A percentile compares a stretch with the other conserved stretches of the same genome.
Conservation (phyloP, 306 rosid species). For the Gleditsia sinensis region DNA sequence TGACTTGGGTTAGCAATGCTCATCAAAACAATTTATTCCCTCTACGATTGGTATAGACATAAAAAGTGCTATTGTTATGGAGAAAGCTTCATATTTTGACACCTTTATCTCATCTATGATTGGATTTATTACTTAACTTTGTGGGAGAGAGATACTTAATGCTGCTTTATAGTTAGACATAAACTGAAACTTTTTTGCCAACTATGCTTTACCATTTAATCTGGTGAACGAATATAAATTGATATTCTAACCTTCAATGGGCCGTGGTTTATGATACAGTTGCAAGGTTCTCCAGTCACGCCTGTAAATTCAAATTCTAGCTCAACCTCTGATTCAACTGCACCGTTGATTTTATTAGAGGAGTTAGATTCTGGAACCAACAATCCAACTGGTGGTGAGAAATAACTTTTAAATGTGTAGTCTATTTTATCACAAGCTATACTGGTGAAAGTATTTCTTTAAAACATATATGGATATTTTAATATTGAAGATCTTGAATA, state of each 20-base stretch:
- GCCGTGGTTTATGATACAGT: constrained; percentile 47
- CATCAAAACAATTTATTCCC: no score
- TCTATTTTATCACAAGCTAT: constrained; percentile 22
- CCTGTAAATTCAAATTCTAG: constrained; percentile 78
- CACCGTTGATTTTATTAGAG: constrained; percentile 58
- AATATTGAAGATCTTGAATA: no score
- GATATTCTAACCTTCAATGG: constrained; percentile 32
- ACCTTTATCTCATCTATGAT: constrained; percentile 9
- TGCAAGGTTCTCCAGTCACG: constrained; percentile 72
- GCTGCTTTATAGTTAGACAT: constrained; percentile 26
- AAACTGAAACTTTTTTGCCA: constrained; percentile 1
- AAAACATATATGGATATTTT: neutral
- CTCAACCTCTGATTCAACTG: constrained; percentile 59
- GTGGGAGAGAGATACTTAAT: neutral
- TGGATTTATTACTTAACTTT: constrained; percentile 7
- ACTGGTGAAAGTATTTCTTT: neutral
- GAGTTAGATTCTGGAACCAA: constrained; percentile 71
- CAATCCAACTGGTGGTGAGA: constrained; percentile 50
- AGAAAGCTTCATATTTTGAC: neutral
- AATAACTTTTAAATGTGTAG: constrained; percentile 44
- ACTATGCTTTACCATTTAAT: constrained; percentile 22
- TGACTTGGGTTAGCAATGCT: no score
- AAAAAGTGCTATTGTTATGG: neutral
- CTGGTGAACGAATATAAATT: constrained; percentile 30
- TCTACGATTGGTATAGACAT: neutral